Conservation (phyloP, 768 basidiomycete genomes). For the Paxillus ammoniavirescens region DNA sequence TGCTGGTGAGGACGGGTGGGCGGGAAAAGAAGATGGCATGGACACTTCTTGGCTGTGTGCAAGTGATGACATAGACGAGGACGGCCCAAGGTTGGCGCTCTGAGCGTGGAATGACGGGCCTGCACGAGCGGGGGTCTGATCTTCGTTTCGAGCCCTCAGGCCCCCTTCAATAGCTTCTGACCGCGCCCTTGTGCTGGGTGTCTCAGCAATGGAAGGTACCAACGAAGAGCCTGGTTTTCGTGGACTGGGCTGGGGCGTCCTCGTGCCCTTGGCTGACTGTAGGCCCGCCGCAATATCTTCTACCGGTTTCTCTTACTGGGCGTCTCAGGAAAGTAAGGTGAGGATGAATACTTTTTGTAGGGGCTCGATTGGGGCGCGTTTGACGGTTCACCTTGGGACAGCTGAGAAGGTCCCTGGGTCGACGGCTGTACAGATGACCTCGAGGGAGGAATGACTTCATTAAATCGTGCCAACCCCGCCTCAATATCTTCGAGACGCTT, state of each 20-base stretch:
- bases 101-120: background rate
- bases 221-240: background rate
- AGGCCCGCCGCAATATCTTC: background rate
- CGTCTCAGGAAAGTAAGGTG: background rate
- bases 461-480: background rate
- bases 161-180: slow-evolving; percentile 12
- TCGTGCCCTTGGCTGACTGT: background rate
- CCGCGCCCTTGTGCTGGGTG: slow-evolving; percentile 1
- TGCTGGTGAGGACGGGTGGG: background rate
- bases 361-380: slow-evolving; percentile 5
- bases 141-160: slow-evolving; percentile 1
- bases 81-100: background rate
- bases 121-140: background rate
- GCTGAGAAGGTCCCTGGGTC: background rate
- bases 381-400: background rate
- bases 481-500: background rate
- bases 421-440: background rate
- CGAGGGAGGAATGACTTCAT: background rate
- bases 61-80: background rate
- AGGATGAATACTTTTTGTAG: background rate
- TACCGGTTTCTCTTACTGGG: slow-evolving; percentile 7
- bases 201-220: background rate
- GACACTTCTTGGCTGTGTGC: background rate
- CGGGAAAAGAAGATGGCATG: background rate
- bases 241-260: background rate